These are phyloP conservation scores for Phytophthora agathidicida DNA, from an alignment of 352 stramenopile species.

Conservation along the genomic window DNA sequence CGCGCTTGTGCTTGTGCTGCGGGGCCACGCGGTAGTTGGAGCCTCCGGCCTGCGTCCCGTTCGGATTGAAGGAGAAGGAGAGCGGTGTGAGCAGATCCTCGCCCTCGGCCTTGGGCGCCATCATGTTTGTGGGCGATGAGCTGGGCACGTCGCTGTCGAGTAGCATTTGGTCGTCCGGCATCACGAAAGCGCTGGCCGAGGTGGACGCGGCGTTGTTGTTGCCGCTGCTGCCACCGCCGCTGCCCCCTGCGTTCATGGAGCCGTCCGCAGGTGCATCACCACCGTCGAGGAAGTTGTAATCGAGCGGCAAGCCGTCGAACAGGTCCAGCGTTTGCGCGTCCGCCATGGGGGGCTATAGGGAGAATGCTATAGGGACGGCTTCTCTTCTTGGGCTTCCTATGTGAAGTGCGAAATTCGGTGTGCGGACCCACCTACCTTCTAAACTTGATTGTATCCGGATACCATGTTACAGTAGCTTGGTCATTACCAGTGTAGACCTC, in stretches of 20 bases:
- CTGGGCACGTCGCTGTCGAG: slow-evolving; percentile 52
- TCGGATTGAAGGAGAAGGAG: slow-evolving; percentile 43
- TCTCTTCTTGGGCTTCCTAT: slow-evolving; percentile 13
- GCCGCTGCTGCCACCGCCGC: too few relatives aligned
- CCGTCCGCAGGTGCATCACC: slow-evolving; percentile 2
- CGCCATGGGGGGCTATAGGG: slow-evolving; percentile 32
- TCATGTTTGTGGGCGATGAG: slow-evolving; percentile 37
- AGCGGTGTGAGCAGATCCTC: slow-evolving; percentile 55
- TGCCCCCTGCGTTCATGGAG: slow-evolving; percentile 3
- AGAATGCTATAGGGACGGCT: slow-evolving; percentile 23
- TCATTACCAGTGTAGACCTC: too few relatives aligned
- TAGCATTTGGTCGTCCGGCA: slow-evolving; percentile 50
- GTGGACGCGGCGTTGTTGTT: background rate
- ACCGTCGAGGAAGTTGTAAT: slow-evolving; percentile 55
- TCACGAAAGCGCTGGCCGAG: slow-evolving; percentile 16
- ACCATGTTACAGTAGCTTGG: slow-evolving; percentile 3
- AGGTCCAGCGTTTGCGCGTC: slow-evolving; percentile 49
- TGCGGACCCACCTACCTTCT: background rate
- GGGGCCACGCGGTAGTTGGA: slow-evolving; percentile 46
- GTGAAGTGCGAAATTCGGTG: slow-evolving; percentile 9
- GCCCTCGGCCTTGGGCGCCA: slow-evolving; percentile 37
- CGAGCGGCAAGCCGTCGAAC: slow-evolving; percentile 55
- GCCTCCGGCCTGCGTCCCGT: slow-evolving; percentile 1
- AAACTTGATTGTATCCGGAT: slow-evolving; percentile 1
- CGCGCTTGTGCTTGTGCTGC: slow-evolving; percentile 68